Base-by-base conservation (phyloP, 1,284 basidiomycete genomes). In the Hypsizygus ulmarius region DNA sequence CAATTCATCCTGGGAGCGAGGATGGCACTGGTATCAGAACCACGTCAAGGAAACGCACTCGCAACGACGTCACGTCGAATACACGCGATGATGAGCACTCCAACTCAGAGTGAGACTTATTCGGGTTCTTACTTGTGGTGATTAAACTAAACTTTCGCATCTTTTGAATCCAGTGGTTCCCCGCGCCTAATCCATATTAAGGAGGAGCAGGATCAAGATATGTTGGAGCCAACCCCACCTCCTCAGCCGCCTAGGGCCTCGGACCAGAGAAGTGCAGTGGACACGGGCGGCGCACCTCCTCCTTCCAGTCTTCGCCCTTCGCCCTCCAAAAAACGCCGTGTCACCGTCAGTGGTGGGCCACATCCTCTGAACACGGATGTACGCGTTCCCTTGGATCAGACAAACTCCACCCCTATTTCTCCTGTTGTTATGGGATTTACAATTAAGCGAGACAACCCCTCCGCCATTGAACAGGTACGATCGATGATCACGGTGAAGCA, bases 281-380 rank as follows among this genome's bases (percentile, higher is more conserved):
- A 67, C 52, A 56, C 60, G 33, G 57, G 51, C 37, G 63, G 54
- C 39, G 64, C 66, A 42, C 74, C 67, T 15, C 61, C 69, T 15
- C 71, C 65, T 32, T 69, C 79, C 39, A 64, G 64, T 53, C 55
- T 72, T 19, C 69, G 65, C 25, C 70, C 78, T 16, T 73, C 73
- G n/a, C 72, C 81, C n/a, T 64, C 72, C n/a, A 84, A 87, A 74
- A 83, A 77, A 56, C 79, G 86, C 51, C 80, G 86, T 41, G 78
- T 84, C 41, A 87, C 85, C 40, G 72, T 85, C 63, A 80, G 77
- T 60, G 81, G 82, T 50, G 65, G 73, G 12, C 76, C 79, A 10
- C 75, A 74, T 52, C 69, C 75, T 35, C 72, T 79, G 58, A 75
- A 78, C 59, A 79, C 78, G 12, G 74, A 81, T 58, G 72, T 77